Evolutionary conservation across 352 stramenopile genomes (phyloP).

Genomic region (Globisporangium cylindrosporum): DNA sequence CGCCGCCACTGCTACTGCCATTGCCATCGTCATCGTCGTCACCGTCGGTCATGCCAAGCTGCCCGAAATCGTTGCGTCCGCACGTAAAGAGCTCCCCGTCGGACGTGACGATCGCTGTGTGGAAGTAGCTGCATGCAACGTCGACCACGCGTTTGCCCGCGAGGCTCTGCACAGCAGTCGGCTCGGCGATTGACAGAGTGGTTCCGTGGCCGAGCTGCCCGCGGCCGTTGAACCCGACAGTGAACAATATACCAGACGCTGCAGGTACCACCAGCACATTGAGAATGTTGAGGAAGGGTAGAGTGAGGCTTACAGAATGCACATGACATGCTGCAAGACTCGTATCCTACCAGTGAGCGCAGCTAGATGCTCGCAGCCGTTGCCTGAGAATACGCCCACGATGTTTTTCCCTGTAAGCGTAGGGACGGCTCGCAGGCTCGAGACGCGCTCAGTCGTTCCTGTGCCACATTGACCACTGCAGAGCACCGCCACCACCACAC

Average conservation of each 20-base stretch:
- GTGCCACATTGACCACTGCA: constrained; percentile 88
- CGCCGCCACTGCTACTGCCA: background rate
- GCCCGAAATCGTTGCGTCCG: constrained; percentile 91
- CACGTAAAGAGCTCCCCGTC: constrained; percentile 84
- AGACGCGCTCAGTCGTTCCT: constrained; percentile 74
- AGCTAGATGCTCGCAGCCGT: constrained; percentile 91
- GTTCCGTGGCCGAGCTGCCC: constrained; percentile 87
- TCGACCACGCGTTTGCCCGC: constrained; percentile 57
- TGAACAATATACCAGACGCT: constrained; percentile 83
- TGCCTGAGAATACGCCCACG: constrained; percentile 82
- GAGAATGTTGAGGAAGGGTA: background rate
- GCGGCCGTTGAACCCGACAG: constrained; percentile 91
- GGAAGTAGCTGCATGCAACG: constrained; percentile 92
- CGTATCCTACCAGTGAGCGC: constrained; percentile 57
- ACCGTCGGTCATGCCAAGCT: constrained; percentile 76
- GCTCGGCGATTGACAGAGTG: constrained; percentile 57
- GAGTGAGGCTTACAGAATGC: too few species aligned
- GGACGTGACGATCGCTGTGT: constrained; percentile 81
- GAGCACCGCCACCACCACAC: background rate
- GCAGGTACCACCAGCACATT: constrained; percentile 12
- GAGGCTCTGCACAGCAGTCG: constrained; percentile 44
- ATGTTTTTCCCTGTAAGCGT: constrained; percentile 61
- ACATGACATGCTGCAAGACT: background rate
- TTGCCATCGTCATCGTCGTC: background rate
- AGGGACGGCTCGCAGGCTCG: constrained; percentile 39